Conservation (phyloP, 192 early-diverging fungal genomes). For the Entophlyctis helioformis region DNA sequence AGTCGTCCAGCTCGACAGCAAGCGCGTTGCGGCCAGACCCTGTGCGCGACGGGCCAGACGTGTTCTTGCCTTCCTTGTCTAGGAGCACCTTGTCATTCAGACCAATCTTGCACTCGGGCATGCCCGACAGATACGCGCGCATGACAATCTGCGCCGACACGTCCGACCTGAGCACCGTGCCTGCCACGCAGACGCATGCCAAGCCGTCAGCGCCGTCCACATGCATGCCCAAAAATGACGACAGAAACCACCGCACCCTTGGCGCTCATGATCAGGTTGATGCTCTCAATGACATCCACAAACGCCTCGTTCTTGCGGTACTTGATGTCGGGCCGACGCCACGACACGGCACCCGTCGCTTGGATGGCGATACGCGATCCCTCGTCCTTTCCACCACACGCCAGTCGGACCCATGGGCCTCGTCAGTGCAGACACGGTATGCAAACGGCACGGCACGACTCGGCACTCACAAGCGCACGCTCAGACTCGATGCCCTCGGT, state of each 20-base stretch:
- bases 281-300: constrained; percentile 95
- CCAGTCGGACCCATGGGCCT: no score
- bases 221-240: no score
- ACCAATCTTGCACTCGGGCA: constrained; percentile 96
- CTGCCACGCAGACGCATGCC: background rate
- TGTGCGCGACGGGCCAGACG: no score
- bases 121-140: constrained; percentile 91
- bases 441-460: no score
- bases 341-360: constrained; percentile 88
- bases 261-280: constrained; percentile 83
- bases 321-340: constrained; percentile 85
- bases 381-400: constrained; percentile 10
- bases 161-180: constrained; percentile 75
- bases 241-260: constrained; percentile 33
- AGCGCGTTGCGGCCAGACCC: constrained; percentile 5
- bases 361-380: constrained; percentile 80
- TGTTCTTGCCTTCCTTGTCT: constrained; percentile 54
- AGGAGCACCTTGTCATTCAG: constrained; percentile 88
- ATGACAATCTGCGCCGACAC: constrained; percentile 85
- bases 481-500: constrained; percentile 87
- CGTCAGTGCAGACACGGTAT: no score
- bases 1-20: constrained; percentile 87
- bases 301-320: constrained; percentile 99
- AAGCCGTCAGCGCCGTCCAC: no score
- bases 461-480: constrained; percentile 34